Percentiles rank a stretch among this genome's conserved stretches.
Evolutionary conservation across 2,329 filamentous ascomycete genomes (phyloP).

Genomic region (Fusarium coicis): DNA sequence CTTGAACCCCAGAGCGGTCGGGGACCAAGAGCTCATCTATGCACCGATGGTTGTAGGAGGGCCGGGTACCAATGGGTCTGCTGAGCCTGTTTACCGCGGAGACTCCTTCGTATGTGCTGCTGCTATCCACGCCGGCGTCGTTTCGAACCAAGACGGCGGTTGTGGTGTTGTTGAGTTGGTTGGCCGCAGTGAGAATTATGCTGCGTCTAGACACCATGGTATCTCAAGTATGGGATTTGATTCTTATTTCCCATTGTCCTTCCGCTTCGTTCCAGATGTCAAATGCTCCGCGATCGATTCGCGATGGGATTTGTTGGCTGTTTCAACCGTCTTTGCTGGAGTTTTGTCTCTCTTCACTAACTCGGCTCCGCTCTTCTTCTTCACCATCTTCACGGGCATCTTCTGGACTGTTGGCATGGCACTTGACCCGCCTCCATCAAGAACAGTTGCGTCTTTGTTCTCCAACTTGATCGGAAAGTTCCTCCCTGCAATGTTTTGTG

Average conservation of each 20-base stretch:
- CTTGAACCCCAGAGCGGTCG: conserved; percentile 79
- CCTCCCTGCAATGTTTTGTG: conserved; percentile 86
- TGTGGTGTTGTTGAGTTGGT: conserved; percentile 83
- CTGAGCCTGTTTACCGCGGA: conserved; percentile 77
- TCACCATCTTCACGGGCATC: conserved; percentile 80
- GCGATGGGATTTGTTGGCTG: conserved; percentile 83
- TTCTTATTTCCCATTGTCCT: conserved; percentile 90
- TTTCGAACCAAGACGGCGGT: conserved; percentile 77
- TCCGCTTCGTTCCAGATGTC: conserved; percentile 75
- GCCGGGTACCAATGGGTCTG: conserved; percentile 56
- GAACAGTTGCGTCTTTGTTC: conserved; percentile 75
- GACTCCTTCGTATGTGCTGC: conserved; percentile 90
- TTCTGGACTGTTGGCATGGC: conserved; percentile 93
- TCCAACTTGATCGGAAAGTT: conserved; percentile 84
- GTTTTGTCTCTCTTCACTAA: conserved; percentile 84
- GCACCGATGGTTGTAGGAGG: conserved; percentile 75
- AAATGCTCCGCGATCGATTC: conserved; percentile 78
- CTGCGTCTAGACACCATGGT: conserved; percentile 73
- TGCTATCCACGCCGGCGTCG: conserved; percentile 84
- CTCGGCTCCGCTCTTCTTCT: conserved; percentile 84
- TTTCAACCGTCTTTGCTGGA: conserved; percentile 83
- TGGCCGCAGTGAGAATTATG: conserved; percentile 73
- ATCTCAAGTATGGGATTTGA: conserved; percentile 83
- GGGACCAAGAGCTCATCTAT: conserved; percentile 74
- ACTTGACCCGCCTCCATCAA: conserved; percentile 81